Base-by-base conservation (phyloP, 805 yeast genomes). In the Lipomyces yamanashiensis region DNA sequence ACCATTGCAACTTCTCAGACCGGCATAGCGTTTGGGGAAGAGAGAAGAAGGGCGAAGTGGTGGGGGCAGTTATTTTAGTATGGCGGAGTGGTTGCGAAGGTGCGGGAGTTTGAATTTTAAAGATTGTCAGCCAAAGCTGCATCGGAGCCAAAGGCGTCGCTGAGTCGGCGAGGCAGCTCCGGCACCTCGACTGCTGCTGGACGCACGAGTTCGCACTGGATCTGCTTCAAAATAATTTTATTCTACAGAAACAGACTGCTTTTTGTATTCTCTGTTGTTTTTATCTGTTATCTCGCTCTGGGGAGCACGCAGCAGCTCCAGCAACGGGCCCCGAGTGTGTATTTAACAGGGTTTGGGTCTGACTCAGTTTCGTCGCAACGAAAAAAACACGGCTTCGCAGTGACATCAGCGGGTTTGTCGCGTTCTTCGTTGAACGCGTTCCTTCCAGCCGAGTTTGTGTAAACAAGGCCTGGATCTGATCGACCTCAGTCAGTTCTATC, bases 1-100 rank as follows among this genome's bases (percentile, higher is more conserved):
- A 76, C 70, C 80, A 77, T 76, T 48, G 49, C 47, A 17, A 23
- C 21, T 44, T 13, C 49, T 33, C 19, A 43, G 10, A 15, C 36
- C 19, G 37, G 54, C 41, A 33, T 57, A 41, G 15, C 34, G 10
- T 15, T 28, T 12, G 55, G 50, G 41, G 55, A 7, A 19, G 43
- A 43, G 50, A 21, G 43, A 19, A 49, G 55, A 8, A 50, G 55
- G 15, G 50, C 43, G 60, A 8, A 28, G 54, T n/a, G 41, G 51
- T 33, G 36, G 21, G n/a, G 49, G 15, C 10, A 19, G 48, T 5
- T 1, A 2, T 2, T 43, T 5, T 1, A 2, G 17, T 43, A 19
- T 43, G 47, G 47, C 15, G 47, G 47, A 12, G 19, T 7, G 47
- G 17, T 8, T 12, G 41, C 41, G n/a, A 39, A 39, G n/a, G 41